Base-by-base conservation (phyloP, 2,329 filamentous ascomycete genomes). In the Colletotrichum aenigma region DNA sequence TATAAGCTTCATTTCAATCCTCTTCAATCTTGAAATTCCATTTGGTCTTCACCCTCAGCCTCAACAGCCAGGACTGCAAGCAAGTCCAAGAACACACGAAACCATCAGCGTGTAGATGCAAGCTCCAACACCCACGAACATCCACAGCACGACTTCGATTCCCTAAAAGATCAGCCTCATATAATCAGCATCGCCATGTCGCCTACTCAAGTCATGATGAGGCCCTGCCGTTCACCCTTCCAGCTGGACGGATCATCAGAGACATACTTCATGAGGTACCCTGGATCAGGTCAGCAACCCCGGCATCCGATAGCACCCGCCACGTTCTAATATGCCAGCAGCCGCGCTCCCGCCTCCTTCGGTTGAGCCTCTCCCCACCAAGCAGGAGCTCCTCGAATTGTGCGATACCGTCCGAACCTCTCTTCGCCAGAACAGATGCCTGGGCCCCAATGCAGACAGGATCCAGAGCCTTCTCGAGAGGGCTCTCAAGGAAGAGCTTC, bases 401-500 rank as follows among this genome's bases (percentile, higher is more conserved):
- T 88, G 86, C 43, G 86, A 90, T 75, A 81, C 83, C 2, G 81
- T 87, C 38, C 84, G 88, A 4, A 77, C 78, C 4, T 83, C 81
- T 12, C 79, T 89, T 2, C 77, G 78, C 10, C 77, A 82, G 8
- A 78, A 82, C 10, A 81, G 82, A 43, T 79, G 68, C 7, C 79
- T 85, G 3, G 85, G 85, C 0, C 79, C 82, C 0, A 78, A 84
- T 36, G 80, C 80, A 21, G 81, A 84, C n/a, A 82, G 81, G 48
- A 79, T 87, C n/a, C 83, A 83, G 70, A 79, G 77, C 8, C 86
- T 89, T 74, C 77, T 90, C 18, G 80, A 85, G 15, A 81, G 83
- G 2, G 82, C 85, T 2, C 76, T 86, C 16, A 81, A 81, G 56
- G 85, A 87, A 55, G 88, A 89, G 75, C 81, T 79, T 18, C 78